Percentiles rank a stretch among this genome's conserved stretches.
phyloP scores from a whole-genome alignment of 1,139 yeast genomes.

The Sugiyamaella novakii region DNA sequence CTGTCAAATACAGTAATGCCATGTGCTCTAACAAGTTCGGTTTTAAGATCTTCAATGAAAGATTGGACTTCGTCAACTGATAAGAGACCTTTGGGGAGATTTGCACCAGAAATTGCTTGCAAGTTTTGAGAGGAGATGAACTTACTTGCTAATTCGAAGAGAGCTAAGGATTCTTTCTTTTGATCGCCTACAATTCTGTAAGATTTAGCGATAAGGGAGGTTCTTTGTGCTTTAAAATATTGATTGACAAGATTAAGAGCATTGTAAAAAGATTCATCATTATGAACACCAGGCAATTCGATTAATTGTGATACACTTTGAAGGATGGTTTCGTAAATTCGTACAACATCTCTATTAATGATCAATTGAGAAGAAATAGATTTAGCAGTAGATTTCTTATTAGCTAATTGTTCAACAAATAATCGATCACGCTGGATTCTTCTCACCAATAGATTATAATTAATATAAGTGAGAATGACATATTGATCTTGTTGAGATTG shows the following conservation, averaged over 20 bases:
- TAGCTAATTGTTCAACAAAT: slow-evolving; percentile 46
- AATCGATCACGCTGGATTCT: slow-evolving; percentile 71
- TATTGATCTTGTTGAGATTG: slow-evolving; percentile 71
- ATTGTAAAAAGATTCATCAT: slow-evolving; percentile 67
- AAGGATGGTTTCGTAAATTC: slow-evolving; percentile 54
- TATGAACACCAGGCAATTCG: slow-evolving; percentile 89
- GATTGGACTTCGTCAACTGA: slow-evolving; percentile 43
- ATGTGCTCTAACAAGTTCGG: slow-evolving; percentile 48
- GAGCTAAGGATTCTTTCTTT: slow-evolving; percentile 58
- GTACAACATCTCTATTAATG: slow-evolving; percentile 50
- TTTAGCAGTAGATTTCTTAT: slow-evolving; percentile 27
- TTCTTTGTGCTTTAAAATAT: slow-evolving; percentile 52
- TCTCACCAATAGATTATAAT: slow-evolving; percentile 65
- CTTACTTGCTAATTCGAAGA: slow-evolving; percentile 47
- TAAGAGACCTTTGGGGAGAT: slow-evolving; percentile 41
- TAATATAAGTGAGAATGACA: slow-evolving; percentile 71
- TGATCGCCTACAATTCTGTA: slow-evolving; percentile 49
- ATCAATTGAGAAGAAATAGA: slow-evolving; percentile 39
- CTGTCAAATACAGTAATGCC: slow-evolving; percentile 54
- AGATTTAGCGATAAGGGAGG: slow-evolving; percentile 52
- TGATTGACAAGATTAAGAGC: slow-evolving; percentile 55
- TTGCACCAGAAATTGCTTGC: slow-evolving; percentile 22
- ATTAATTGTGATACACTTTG: slow-evolving; percentile 57
- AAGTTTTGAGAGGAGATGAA: slow-evolving; percentile 24
- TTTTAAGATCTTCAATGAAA: slow-evolving; percentile 41